Evolutionary conservation across 495 filamentous ascomycete genomes (phyloP).

Genomic region (Pyronema domesticum): DNA sequence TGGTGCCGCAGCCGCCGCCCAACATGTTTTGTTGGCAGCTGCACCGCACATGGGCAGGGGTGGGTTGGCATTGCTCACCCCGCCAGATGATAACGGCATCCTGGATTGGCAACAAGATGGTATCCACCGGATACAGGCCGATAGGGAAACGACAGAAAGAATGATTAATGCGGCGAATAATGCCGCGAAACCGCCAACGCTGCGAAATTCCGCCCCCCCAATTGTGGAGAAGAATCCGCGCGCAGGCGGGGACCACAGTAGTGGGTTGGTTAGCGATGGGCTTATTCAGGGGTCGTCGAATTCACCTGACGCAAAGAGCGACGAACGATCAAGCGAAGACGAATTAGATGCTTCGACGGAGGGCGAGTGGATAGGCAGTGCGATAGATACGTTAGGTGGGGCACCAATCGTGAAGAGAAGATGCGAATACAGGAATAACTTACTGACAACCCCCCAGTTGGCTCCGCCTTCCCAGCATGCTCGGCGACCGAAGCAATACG

Average conservation of each 20-base stretch:
- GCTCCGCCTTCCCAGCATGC: conserved; percentile 16
- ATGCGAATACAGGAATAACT: background rate
- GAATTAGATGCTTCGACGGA: conserved; percentile 4
- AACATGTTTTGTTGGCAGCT: conserved; percentile 14
- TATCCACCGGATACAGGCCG: conserved; percentile 11
- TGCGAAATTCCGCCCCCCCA: background rate
- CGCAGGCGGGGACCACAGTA: background rate
- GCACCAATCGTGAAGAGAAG: background rate
- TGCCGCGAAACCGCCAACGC: background rate
- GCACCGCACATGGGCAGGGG: conserved; percentile 21
- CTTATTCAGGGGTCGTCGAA: background rate
- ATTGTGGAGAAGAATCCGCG: conserved; percentile 1
- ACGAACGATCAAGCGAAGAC: conserved; percentile 1
- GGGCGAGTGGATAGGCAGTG: conserved; percentile 20
- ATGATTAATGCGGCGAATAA: background rate
- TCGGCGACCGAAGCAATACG: conserved; percentile 22
- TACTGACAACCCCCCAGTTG: conserved; percentile 8
- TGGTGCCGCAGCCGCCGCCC: conserved; percentile 18
- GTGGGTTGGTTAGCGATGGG: background rate
- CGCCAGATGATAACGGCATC: conserved; percentile 25
- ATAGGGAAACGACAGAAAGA: background rate
- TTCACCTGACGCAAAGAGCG: background rate
- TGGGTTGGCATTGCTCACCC: conserved; percentile 23
- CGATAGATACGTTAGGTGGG: conserved; percentile 20
- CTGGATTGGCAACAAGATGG: conserved; percentile 21